Evolutionary conservation across 305 asterid genomes (phyloP).

Genomic region (Striga hermonthica): DNA sequence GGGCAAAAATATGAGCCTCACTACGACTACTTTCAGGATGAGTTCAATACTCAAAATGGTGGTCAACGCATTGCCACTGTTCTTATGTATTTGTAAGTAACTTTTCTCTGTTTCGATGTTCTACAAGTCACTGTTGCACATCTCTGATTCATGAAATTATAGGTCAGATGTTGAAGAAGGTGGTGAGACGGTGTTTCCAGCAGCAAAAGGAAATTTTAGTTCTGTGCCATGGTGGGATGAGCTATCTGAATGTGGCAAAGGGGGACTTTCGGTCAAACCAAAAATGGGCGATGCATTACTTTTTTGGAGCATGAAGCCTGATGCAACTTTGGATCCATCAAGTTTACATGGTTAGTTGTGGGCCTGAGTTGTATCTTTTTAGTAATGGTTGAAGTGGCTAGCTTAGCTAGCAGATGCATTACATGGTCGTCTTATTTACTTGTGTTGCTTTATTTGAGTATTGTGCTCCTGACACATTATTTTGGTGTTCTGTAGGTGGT

Average conservation of each 20-base stretch:
- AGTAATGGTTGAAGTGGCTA: slow-evolving; percentile 4
- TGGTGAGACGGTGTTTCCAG: slow-evolving; percentile 95
- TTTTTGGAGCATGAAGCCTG: slow-evolving; percentile 98
- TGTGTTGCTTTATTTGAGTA: not conserved
- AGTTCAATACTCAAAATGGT: slow-evolving; percentile 79
- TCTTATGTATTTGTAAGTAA: slow-evolving; percentile 90
- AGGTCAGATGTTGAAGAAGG: slow-evolving; percentile 99
- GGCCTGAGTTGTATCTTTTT: slow-evolving; percentile 19
- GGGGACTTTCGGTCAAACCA: slow-evolving; percentile 87
- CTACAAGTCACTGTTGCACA: slow-evolving; percentile 13
- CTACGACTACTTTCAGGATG: slow-evolving; percentile 86
- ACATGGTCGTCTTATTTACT: not conserved
- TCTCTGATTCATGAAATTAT: slow-evolving; percentile 32
- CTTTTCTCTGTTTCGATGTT: slow-evolving; percentile 27
- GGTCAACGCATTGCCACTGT: slow-evolving; percentile 95
- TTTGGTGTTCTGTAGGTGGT: slow-evolving; percentile 55
- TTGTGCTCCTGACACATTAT: not conserved
- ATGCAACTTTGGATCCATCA: slow-evolving; percentile 76
- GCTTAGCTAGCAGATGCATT: not conserved
- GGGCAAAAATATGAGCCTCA: slow-evolving; percentile 97
- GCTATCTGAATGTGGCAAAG: slow-evolving; percentile 91
- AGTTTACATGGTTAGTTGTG: slow-evolving; percentile 87
- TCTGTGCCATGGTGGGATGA: slow-evolving; percentile 90
- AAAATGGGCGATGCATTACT: slow-evolving; percentile 94
- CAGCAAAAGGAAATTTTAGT: slow-evolving; percentile 78